A percentile compares a stretch with the other conserved stretches of the same genome.
Evolutionary conservation across 2,329 filamentous ascomycete genomes (phyloP).

Genomic region (Aspergillus jensenii): DNA sequence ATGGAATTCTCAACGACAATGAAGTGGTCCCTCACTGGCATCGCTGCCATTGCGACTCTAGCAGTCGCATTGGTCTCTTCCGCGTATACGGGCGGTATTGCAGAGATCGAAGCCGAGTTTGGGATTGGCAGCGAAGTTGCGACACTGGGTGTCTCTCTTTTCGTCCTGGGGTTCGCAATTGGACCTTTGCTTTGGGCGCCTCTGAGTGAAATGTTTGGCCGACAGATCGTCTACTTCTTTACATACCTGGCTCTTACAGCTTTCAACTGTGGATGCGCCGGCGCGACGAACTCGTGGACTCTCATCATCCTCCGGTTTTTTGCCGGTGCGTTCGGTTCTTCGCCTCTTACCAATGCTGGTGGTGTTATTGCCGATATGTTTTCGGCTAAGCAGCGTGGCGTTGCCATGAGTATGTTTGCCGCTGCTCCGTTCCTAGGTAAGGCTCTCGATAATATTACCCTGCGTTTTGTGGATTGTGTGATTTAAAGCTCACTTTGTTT

Average conservation of each 20-base stretch:
- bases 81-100: slow-evolving; percentile 42
- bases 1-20: slow-evolving; percentile 32
- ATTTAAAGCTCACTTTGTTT: not conserved
- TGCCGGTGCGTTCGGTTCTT: slow-evolving; percentile 61
- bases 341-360: slow-evolving; percentile 62
- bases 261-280: slow-evolving; percentile 63
- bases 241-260: slow-evolving; percentile 50
- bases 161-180: slow-evolving; percentile 48
- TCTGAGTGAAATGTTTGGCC: slow-evolving; percentile 39
- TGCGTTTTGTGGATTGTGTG: not conserved
- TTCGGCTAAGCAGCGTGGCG: slow-evolving; percentile 51
- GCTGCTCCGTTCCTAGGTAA: slow-evolving; percentile 63
- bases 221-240: slow-evolving; percentile 34
- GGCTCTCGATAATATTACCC: not conserved
- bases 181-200: slow-evolving; percentile 48
- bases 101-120: slow-evolving; percentile 38
- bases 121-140: slow-evolving; percentile 36
- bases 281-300: slow-evolving; percentile 57
- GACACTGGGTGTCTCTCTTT: slow-evolving; percentile 46
- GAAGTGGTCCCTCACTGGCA: slow-evolving; percentile 44
- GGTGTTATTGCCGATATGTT: slow-evolving; percentile 66
- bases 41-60: slow-evolving; percentile 41
- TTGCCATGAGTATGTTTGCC: slow-evolving; percentile 64
- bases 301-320: slow-evolving; percentile 69
- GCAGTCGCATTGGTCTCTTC: slow-evolving; percentile 46